These are phyloP conservation scores for Vigna angularis DNA, from an alignment of 306 rosid genomes.

Conservation along the genomic window DNA sequence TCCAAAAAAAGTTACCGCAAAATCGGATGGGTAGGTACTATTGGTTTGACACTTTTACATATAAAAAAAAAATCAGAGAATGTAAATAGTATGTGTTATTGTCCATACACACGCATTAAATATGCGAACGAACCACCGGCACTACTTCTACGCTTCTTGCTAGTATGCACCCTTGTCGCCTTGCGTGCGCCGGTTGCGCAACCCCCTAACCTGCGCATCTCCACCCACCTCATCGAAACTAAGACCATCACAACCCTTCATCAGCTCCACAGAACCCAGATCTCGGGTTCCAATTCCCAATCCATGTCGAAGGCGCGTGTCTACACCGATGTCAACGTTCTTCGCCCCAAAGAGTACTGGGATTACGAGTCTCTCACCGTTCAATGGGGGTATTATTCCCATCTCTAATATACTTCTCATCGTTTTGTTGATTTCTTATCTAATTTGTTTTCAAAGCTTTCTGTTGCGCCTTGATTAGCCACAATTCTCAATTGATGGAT, in stretches of 20 bases:
- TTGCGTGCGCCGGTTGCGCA: slow-evolving; percentile 67
- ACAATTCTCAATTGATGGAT: background rate
- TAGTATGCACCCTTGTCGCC: slow-evolving; percentile 60
- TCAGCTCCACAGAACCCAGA: slow-evolving; percentile 35
- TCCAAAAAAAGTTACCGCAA: slow-evolving; percentile 29
- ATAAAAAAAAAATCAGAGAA: background rate
- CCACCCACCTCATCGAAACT: slow-evolving; percentile 41
- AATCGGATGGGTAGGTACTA: background rate
- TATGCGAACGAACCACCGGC: slow-evolving; percentile 54
- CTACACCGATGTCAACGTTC: slow-evolving; percentile 78
- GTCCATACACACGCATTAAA: slow-evolving; percentile 38
- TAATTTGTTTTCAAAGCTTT: slow-evolving; percentile 10
- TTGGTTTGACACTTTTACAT: background rate
- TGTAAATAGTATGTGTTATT: slow-evolving; percentile 10
- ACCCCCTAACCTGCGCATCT: slow-evolving; percentile 62
- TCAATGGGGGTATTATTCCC: slow-evolving; percentile 77
- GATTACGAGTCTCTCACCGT: slow-evolving; percentile 93
- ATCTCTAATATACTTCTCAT: slow-evolving; percentile 34
- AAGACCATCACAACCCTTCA: slow-evolving; percentile 29
- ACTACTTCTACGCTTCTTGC: slow-evolving; percentile 44
- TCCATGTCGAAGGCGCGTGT: slow-evolving; percentile 89
- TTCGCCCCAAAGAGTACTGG: slow-evolving; percentile 93
- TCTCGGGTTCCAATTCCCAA: slow-evolving; percentile 42
- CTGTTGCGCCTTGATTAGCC: slow-evolving; percentile 11
- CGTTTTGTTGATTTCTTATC: background rate